Base-by-base conservation (phyloP, 208 protist genomes). In the Acanthamoeba comandoni region DNA sequence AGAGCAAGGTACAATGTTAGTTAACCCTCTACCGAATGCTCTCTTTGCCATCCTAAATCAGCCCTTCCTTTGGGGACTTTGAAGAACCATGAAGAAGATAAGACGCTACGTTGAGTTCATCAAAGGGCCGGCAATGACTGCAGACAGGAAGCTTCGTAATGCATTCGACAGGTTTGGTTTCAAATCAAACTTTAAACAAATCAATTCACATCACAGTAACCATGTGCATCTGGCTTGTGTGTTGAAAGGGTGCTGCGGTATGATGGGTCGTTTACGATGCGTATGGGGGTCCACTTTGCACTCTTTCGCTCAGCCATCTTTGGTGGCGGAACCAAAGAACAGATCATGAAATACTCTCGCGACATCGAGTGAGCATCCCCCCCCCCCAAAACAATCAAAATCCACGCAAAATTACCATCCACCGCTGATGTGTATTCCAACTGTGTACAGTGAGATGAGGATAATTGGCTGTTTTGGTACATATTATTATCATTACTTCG, bases 391-490 rank as follows among this genome's bases (percentile, higher is more conserved):
- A n/a, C 35, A 48, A 7, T 35, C 11, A 11, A 77, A 4, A 77
- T 51, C 39, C 9, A 55, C 67, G 48, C 4, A 77, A 29, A 19
- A 48, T 15, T 0, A 35, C 11, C 35, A 39, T n/a, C 12, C 62
- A 29, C 17, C 9, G 3, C 65, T 13, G 19, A 5, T 29, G 8
- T 43, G 15, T 29, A 2, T 31, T n/a, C 22, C 65, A 5, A 5
- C 9, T 43, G 9, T 43, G 12, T 19, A 62, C 51, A 87, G 79
- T 19, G 49, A 87, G 29, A 87, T 87, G 79, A 12, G 57, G 2
- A 17, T 87, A 9, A 87, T 87, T 15, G 79, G 79, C 51, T 87
- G 79, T 35, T 87, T 87, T 67, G 79, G 79, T 82, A 58, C 5
- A 17, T 60, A 13, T 60, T 60, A n/a, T 17, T 17, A 13, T 17